Evolutionary conservation across 106 monocot genomes (phyloP).

Genomic region (Allium sativum): DNA sequence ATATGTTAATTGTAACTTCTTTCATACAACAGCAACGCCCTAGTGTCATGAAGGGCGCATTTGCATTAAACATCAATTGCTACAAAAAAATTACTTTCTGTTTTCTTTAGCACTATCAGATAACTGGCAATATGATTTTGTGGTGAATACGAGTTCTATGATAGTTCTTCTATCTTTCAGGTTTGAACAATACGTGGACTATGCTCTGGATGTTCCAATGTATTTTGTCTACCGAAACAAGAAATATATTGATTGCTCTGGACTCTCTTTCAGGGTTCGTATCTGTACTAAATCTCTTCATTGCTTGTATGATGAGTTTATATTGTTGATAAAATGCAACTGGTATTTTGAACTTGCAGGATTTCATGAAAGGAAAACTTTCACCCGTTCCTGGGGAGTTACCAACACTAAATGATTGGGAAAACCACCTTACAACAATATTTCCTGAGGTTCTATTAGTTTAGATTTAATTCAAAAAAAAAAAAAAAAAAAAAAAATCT

Average conservation of each 20-base stretch:
- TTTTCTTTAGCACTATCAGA: too few relatives aligned
- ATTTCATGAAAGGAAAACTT: slow-evolving; percentile 86
- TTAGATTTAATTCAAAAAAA: neutral
- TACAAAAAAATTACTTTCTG: too few relatives aligned
- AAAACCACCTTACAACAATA: slow-evolving; percentile 96
- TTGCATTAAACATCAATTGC: too few relatives aligned
- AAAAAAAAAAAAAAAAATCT: too few relatives aligned
- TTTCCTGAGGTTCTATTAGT: slow-evolving; percentile 68
- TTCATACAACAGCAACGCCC: too few relatives aligned
- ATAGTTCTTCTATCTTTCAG: slow-evolving; percentile 27
- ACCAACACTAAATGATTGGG: slow-evolving; percentile 95
- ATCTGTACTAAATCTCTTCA: slow-evolving; percentile 15
- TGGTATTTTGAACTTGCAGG: slow-evolving; percentile 32
- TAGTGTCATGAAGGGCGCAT: too few relatives aligned
- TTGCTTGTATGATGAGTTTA: neutral
- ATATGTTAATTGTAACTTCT: too few relatives aligned
- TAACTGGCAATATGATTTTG: neutral
- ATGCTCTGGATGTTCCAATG: slow-evolving; percentile 97
- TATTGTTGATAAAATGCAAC: neutral
- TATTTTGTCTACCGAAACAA: slow-evolving; percentile 94
- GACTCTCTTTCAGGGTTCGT: slow-evolving; percentile 90
- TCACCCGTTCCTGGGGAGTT: slow-evolving; percentile 70
- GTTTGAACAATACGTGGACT: slow-evolving; percentile 94
- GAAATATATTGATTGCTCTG: slow-evolving; percentile 88
- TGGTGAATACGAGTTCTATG: neutral